Base-by-base conservation (phyloP, 1,284 basidiomycete species). In the Naganishia sp. region DNA sequence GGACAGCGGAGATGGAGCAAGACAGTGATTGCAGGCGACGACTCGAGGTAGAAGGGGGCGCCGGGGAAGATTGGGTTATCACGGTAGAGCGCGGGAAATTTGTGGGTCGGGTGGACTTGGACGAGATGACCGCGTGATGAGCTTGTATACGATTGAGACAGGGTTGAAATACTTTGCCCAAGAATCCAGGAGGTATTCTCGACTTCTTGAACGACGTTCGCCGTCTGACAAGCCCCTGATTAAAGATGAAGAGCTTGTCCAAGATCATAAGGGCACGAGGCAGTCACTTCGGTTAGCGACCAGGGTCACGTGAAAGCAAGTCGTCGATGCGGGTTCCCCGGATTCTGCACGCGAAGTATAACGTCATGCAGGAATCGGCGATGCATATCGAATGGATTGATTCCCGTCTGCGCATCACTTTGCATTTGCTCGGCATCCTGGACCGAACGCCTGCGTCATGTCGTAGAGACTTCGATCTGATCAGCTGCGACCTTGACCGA, bases 71-170 rank as follows among this genome's bases (percentile, higher is more conserved):
- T 13, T 61, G 58, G 58, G 47, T 61, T 17, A 39, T 61, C 1
- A 49, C 39, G 21, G 17, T n/a, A 3, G 58, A 61, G 23, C 58
- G 58, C 11, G 49, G 35, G 25, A 61, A 42, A 39, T 42, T 51
- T 51, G 47, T 61, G 6, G 58, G 58, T 17, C 28, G 58, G 35
- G 47, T 61, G 9, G 58, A 61, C 42, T 6, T 61, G 15, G 58
- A 61, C 25, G 58, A 61, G 47, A 61, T 51, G 58, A 61, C 58
- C 15, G 58, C 58, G 28, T 61, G 39, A 51, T 11, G 17, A 17
- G n/a, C 17, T 10, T 25, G 28, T 15, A 23, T 23, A 25, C 15
- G 13, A 7, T 17, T 15, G 18, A 9, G 15, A 21, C 13, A 25
- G 5, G 49, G 23, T 13, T 15, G 46, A 18, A 10, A 21, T 17